Evolutionary conservation across 768 basidiomycete species (phyloP), one percentile per base, ranked within the genome.

Genomic region (Melanogaster broomeanus): DNA sequence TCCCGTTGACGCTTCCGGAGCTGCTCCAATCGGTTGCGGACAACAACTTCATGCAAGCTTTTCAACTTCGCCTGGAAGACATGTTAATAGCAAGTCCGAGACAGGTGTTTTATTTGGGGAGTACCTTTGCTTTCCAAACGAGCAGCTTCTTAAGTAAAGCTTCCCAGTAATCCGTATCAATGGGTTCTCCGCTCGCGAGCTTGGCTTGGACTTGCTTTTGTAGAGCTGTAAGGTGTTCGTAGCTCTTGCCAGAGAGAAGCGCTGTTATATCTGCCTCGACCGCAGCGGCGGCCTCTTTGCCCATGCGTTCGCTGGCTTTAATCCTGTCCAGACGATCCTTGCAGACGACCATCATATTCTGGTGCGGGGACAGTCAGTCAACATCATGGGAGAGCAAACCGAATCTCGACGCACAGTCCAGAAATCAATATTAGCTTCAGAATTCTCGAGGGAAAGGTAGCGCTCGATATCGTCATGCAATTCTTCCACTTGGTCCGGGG

Each of bases 131-230:
- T 73, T 98, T 98, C 87, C 92, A 97, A 3, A 98, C 96, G 21
- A 98, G 75, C 30, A 99, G 70, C 67, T 90, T 97, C 70, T 93
- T 90, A 50, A 98, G 70, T 8, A 99, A 72, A 42, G 84, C 79
- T 71, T 98, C 97, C 97, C 97, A 99, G 65, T 98, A 99, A 68
- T 99, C 97, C 11, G 85, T 90, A 70, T 99, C 97, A 31, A 99
- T 82, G 2, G 94, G 94, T 70, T 98, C 95, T 30, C 94, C 92
- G 56, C 93, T 92, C 0, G 82, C 75, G 3, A 98, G 81, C 69
- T 98, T 98, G 45, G 79, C 80, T 63, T 94, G 93, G 11, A 98
- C 87, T 63, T 87, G 86, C 50, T 82, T 80, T 69, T 99, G 97
- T 42, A 99, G 76, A 27, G 79, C 79, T 22, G 81, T 78, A 37